Evolutionary conservation across 768 basidiomycete species (phyloP), one percentile per base, ranked within the genome.

Genomic region (Suillus subalutaceus): DNA sequence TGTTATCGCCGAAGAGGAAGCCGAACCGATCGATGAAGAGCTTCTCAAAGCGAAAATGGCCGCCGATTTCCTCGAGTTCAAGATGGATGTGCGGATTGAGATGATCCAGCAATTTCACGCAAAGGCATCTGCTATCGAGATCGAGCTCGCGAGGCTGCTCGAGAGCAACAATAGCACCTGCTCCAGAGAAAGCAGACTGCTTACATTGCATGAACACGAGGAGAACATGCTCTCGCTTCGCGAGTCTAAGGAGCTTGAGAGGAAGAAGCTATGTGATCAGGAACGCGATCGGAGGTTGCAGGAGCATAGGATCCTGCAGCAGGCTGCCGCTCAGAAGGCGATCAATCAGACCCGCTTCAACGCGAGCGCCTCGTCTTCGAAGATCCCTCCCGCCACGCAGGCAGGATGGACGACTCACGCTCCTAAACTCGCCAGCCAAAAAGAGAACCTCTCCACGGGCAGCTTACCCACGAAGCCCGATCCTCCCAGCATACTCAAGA

Each of bases 61-160:
- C 13, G 71, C 68, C 35, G 75, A 77, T 2, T 78, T 73, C 41
- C 77, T 75, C 2, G 70, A 72, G 52, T 77, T 70, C 46, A 77
- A 78, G 66, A 60, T 75, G 46, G 64, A 72, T 43, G 71, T 77
- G 20, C 77, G 77, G 7, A 77, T 78, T 6, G 75, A 77, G 67
- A 77, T 77, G 76, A 77, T 77, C 37, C 71, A 77, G 63, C 66
- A 77, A 12, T 77, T 77, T 66, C 76, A 77, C 32, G 69, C 67
- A 3, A 72, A 73, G 65, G 76, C 76, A 2, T 74, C 75, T 8
- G 64, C 72, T 16, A 65, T 75, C 66, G 76, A 77, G 64, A 73
- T 78, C 38, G 72, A 72, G 50, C 74, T 78, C 23, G 69, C 78
- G 18, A 70, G 72, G 53, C 69, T 59, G 1, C 75, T 77, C 35